Percentiles rank a stretch among this genome's conserved stretches.
phyloP scores from a whole-genome alignment of 306 rosid genomes.

The Psophocarpus tetragonolobus region DNA sequence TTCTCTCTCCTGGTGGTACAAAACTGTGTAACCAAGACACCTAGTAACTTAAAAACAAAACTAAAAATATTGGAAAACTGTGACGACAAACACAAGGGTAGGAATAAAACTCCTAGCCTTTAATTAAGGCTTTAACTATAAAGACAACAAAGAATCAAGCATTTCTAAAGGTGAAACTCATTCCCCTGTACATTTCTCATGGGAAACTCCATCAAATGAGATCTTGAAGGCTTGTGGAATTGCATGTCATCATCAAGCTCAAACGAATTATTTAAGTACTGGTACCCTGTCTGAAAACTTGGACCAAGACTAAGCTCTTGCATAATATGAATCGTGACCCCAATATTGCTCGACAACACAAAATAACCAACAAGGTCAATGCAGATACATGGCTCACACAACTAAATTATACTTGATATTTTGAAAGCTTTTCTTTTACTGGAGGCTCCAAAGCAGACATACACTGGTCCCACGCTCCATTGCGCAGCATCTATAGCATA shows the following conservation, averaged over 20 bases:
- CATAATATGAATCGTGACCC: slow-evolving; percentile 43
- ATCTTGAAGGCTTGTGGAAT: slow-evolving; percentile 41
- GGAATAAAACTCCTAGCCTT: slow-evolving; percentile 47
- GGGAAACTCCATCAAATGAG: slow-evolving; percentile 41
- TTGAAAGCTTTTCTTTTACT: slow-evolving; percentile 82
- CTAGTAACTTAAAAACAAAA: slow-evolving; percentile 41
- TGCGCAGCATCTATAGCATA: slow-evolving; percentile 77
- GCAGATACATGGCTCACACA: slow-evolving; percentile 51
- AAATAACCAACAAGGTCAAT: slow-evolving; percentile 41
- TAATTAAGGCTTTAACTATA: slow-evolving; percentile 40
- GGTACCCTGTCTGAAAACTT: slow-evolving; percentile 41
- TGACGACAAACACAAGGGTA: slow-evolving; percentile 43
- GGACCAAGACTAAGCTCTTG: slow-evolving; percentile 40
- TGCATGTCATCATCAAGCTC: slow-evolving; percentile 52
- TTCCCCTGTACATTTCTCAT: slow-evolving; percentile 76
- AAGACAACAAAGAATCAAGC: slow-evolving; percentile 60
- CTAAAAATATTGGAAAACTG: slow-evolving; percentile 42
- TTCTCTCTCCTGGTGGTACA: slow-evolving; percentile 47
- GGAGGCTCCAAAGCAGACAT: slow-evolving; percentile 93
- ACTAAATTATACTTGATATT: slow-evolving; percentile 69
- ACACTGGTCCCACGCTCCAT: slow-evolving; percentile 99
- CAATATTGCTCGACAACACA: slow-evolving; percentile 43
- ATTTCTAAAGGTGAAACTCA: slow-evolving; percentile 56
- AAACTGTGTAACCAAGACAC: slow-evolving; percentile 55
- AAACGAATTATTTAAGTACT: slow-evolving; percentile 42